A percentile compares a stretch with the other conserved stretches of the same genome.
phyloP scores from a whole-genome alignment of 352 stramenopile species.

The Globisporangium camurandrum region DNA sequence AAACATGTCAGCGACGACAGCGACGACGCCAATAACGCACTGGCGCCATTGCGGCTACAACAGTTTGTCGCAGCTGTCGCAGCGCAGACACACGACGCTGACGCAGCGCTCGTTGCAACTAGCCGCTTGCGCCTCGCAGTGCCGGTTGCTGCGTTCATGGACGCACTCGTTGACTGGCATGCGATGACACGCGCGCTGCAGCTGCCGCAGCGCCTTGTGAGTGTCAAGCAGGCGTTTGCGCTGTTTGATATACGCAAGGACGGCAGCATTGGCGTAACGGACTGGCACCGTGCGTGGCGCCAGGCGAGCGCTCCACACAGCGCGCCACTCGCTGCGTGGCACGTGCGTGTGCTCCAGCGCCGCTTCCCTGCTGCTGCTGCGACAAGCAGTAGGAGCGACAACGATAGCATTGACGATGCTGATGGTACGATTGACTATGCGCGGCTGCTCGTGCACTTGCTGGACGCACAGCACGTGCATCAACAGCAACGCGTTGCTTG shows the following conservation, averaged over 20 bases:
- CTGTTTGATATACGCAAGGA: conserved; percentile 38
- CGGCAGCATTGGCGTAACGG: conserved; percentile 24
- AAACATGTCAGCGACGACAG: neutral
- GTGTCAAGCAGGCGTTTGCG: conserved; percentile 37
- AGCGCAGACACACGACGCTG: neutral
- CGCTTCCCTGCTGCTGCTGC: conserved; percentile 18
- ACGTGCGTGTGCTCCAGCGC: conserved; percentile 28
- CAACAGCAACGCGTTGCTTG: conserved; percentile 15
- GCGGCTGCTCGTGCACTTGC: conserved; percentile 37
- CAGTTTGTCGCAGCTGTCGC: conserved; percentile 3
- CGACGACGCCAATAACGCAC: too few species aligned
- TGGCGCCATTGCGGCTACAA: conserved; percentile 3
- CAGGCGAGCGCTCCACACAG: conserved; percentile 10
- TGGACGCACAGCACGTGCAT: conserved; percentile 28
- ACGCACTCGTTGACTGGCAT: conserved; percentile 39
- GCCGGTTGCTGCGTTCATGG: conserved; percentile 30
- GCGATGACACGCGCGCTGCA: conserved; percentile 14
- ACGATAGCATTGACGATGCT: neutral
- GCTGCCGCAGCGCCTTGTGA: conserved; percentile 28
- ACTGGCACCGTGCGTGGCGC: conserved; percentile 45
- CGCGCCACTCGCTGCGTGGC: conserved; percentile 22
- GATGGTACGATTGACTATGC: conserved; percentile 45
- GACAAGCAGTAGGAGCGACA: neutral
- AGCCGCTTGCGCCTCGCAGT: conserved; percentile 12
- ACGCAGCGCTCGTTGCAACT: conserved; percentile 1